These are phyloP conservation scores for Anthracocystis panici-leucophaei DNA, from an alignment of 1,284 basidiomycete species.

Conservation along the genomic window DNA sequence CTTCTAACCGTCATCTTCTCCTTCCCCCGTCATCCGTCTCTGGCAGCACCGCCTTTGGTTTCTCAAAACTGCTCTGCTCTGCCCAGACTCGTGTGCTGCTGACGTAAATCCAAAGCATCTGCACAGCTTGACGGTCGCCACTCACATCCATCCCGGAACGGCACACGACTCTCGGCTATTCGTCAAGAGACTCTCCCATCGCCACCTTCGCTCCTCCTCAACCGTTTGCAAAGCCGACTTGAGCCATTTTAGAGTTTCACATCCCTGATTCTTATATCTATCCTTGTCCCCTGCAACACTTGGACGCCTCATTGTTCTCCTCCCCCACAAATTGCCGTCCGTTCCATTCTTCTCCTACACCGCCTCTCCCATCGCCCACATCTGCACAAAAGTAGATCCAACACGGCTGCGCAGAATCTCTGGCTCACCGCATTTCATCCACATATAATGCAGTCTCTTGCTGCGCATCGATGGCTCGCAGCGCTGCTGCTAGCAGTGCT, in stretches of 20 bases:
- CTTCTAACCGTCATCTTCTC: not conserved
- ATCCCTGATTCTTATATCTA: not conserved
- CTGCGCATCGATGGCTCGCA: conserved; percentile 28
- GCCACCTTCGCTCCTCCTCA: not conserved
- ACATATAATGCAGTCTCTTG: conserved; percentile 15
- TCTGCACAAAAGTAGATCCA: too few species aligned
- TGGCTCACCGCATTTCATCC: not conserved
- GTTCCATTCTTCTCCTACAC: not conserved
- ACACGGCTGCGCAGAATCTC: too few species aligned
- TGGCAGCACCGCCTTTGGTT: conserved; percentile 10
- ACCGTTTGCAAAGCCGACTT: not conserved
- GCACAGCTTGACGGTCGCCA: not conserved
- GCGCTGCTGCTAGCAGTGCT: conserved; percentile 29
- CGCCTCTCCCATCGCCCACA: not conserved
- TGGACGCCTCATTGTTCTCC: too few species aligned
- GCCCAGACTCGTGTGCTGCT: conserved; percentile 1
- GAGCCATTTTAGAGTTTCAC: not conserved
- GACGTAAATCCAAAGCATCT: conserved; percentile 1
- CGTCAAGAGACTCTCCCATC: not conserved
- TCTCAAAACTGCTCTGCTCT: not conserved
- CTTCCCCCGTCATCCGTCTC: not conserved
- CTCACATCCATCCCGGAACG: conserved; percentile 4
- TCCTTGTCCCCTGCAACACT: not conserved
- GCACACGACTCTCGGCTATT: conserved; percentile 2
- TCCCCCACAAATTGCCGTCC: not conserved